These are phyloP conservation scores for Penicillium subrubescens DNA, from an alignment of 495 filamentous ascomycete genomes.

Conservation along the genomic window DNA sequence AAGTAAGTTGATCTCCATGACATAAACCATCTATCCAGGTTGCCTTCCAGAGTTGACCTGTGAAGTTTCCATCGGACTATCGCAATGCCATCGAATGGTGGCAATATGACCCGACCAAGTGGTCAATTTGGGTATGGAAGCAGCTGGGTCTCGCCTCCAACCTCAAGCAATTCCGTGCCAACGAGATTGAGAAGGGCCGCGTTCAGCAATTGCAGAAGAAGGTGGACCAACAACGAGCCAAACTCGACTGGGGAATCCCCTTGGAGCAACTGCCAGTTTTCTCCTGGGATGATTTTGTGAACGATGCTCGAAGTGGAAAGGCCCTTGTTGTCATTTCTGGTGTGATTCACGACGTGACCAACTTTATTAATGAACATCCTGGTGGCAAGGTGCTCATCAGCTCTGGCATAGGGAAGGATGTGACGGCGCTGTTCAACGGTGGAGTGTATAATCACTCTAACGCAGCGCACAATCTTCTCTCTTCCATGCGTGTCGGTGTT, in stretches of 20 bases:
- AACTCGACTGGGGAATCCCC: conserved; percentile 86
- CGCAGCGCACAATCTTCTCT: conserved; percentile 88
- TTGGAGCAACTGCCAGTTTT: conserved; percentile 87
- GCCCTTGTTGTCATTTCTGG: conserved; percentile 81
- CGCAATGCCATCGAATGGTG: conserved; percentile 92
- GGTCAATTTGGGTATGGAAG: conserved; percentile 88
- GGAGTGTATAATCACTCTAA: conserved; percentile 92
- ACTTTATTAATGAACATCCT: conserved; percentile 88
- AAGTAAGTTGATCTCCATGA: conserved; percentile 10
- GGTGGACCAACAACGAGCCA: conserved; percentile 82
- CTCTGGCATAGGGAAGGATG: conserved; percentile 86
- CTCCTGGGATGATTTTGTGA: conserved; percentile 84
- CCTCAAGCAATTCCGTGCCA: conserved; percentile 87
- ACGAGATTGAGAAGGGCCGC: conserved; percentile 94
- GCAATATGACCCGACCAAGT: conserved; percentile 96
- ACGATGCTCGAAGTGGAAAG: conserved; percentile 75
- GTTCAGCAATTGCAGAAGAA: conserved; percentile 94
- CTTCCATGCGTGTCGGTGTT: conserved; percentile 87
- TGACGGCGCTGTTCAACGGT: conserved; percentile 92
- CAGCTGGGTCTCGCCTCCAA: conserved; percentile 84
- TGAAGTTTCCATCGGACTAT: conserved; percentile 90
- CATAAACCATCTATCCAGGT: background rate
- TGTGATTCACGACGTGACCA: conserved; percentile 84
- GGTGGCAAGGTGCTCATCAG: conserved; percentile 86
- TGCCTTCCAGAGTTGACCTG: background rate